Base-by-base conservation (phyloP, 2,329 filamentous ascomycete species). In the Zymoseptoria pseudotritici region DNA sequence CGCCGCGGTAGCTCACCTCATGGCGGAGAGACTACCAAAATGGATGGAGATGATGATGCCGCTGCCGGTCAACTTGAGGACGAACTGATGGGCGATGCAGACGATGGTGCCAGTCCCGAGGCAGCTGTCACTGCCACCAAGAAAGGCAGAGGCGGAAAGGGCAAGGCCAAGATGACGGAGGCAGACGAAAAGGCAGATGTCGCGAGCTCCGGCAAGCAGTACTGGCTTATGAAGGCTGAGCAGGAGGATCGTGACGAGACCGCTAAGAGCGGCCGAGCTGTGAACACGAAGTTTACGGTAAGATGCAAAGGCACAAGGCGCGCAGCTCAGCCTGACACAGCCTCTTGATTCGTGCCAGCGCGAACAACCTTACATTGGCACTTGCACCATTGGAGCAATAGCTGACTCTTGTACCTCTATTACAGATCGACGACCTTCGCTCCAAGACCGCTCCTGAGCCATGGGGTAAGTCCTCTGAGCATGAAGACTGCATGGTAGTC, bases 261-360 rank as follows among this genome's bases (percentile, higher is more conserved):
- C 13, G 58, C 69, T 19, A 61, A 64, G 21, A 93, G 91, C 58
- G 93, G 91, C 0, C 93, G 91, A 57, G 90, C 90, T 0, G 79
- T 89, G 55, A 92, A 97, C 71, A 90, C 97, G 53, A 88, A 86
- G 66, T 99, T 97, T 76, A 95, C 91, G 0, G 26, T 29, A 29
- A 29, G 26, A 29, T 2, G 26, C 26, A 29, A 29, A 29, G 3
- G 3, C 26, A 29, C 26, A 7, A 29, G 26, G 26, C 26, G 7
- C 9, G 26, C 26, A 29, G 26, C 26, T 29, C 26, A 29, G 26
- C 26, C 9, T 29, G 26, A 29, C 7, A 3, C 26, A 29, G 26
- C 9, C 9, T 7, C 26, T 29, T 29, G 26, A 7, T 5, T 7
- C 9, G 9, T 29, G 26, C 9, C 26, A 5, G 26, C 26, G 26